Conservation (phyloP, 495 filamentous ascomycete genomes). For the Podospora pseudopauciseta region DNA sequence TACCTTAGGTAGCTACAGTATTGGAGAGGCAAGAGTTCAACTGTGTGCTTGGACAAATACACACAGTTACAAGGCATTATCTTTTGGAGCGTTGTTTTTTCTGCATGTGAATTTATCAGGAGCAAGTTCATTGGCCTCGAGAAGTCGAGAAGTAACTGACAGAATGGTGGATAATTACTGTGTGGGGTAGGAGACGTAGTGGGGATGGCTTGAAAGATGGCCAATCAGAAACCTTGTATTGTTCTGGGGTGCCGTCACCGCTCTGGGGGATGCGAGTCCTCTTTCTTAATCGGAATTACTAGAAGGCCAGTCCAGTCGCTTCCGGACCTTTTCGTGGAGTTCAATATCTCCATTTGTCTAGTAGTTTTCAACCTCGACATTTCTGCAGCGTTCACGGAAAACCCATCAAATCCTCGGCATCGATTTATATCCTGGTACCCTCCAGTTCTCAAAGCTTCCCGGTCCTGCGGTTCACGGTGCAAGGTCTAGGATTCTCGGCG, state of each 20-base stretch:
- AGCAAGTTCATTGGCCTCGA: background rate
- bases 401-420: background rate
- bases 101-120: background rate
- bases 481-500: background rate
- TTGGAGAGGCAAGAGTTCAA: background rate
- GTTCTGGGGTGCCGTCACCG: background rate
- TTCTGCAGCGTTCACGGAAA: background rate
- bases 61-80: background rate
- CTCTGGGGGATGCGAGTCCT: conserved; percentile 4
- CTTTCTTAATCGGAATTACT: background rate
- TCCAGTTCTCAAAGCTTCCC: background rate
- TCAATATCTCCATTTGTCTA: background rate
- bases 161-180: background rate
- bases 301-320: background rate
- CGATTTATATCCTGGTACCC: background rate
- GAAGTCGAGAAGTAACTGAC: background rate
- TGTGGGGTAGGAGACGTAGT: background rate
- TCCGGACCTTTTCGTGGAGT: background rate
- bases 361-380: background rate
- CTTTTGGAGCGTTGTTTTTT: background rate
- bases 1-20: background rate
- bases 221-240: background rate
- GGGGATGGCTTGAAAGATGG: background rate
- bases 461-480: background rate
- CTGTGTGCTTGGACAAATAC: background rate